phyloP scores from a whole-genome alignment of 208 protist genomes.

The Endotrypanum monterogeii region DNA sequence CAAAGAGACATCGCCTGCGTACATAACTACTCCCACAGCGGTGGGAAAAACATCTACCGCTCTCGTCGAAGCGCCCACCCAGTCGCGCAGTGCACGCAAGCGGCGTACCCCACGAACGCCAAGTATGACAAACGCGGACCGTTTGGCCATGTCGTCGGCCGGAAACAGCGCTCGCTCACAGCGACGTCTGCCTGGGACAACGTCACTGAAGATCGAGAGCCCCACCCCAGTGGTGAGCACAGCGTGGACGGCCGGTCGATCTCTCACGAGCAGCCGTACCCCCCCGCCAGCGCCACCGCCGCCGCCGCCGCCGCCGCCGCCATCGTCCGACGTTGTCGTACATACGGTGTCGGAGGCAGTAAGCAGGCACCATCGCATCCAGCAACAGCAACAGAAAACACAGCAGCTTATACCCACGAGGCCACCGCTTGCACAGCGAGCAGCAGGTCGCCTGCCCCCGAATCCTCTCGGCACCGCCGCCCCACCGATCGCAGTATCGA shows the following conservation, averaged over 20 bases:
- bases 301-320: no score
- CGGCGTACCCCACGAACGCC: constrained; percentile 73
- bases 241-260: constrained; percentile 28
- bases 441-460: constrained; percentile 32
- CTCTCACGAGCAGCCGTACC: constrained; percentile 29
- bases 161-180: background rate
- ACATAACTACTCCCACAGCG: constrained; percentile 19
- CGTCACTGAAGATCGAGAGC: constrained; percentile 36
- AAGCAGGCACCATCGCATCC: constrained; percentile 5
- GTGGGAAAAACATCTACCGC: constrained; percentile 25
- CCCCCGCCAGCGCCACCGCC: no score
- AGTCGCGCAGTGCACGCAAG: constrained; percentile 34
- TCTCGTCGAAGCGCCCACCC: constrained; percentile 18
- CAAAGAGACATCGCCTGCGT: constrained; percentile 27
- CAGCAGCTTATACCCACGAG: constrained; percentile 3
- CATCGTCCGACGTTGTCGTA: background rate
- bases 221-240: constrained; percentile 28
- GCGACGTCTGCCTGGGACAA: constrained; percentile 17
- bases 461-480: constrained; percentile 1
- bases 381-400: constrained; percentile 1
- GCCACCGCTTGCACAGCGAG: constrained; percentile 14
- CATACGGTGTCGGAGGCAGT: background rate
- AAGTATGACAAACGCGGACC: constrained; percentile 69
- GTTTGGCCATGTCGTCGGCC: constrained; percentile 13
- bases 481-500: constrained; percentile 18